Evolutionary conservation across 2,329 filamentous ascomycete species (phyloP).

Genomic region (Xylariales sp.): DNA sequence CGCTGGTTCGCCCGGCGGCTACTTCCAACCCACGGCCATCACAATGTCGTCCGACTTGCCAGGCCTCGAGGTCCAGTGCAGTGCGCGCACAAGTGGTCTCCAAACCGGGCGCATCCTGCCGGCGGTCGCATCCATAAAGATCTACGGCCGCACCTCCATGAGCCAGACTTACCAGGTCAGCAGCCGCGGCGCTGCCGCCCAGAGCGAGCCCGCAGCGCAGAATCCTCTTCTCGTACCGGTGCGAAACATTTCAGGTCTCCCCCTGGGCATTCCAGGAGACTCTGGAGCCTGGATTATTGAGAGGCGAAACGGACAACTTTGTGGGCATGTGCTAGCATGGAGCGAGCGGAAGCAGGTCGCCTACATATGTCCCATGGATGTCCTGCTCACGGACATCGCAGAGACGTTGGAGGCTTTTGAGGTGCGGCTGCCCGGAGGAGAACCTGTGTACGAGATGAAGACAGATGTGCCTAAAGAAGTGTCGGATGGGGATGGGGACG

Average conservation of each 20-base stretch:
- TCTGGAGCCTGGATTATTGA: constrained; percentile 92
- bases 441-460: constrained; percentile 29
- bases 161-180: constrained; percentile 65
- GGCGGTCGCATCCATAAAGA: constrained; percentile 78
- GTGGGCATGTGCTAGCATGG: constrained; percentile 88
- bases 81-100: constrained; percentile 80
- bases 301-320: constrained; percentile 71
- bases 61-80: constrained; percentile 77
- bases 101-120: constrained; percentile 74
- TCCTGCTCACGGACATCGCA: constrained; percentile 80
- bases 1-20: constrained; percentile 22
- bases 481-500: too few species aligned
- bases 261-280: constrained; percentile 74
- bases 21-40: constrained; percentile 51
- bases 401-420: constrained; percentile 67
- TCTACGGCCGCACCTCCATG: constrained; percentile 78
- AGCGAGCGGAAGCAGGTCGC: constrained; percentile 75
- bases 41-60: constrained; percentile 60
- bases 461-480: constrained; percentile 9
- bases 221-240: constrained; percentile 10
- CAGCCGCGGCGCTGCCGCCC: constrained; percentile 25
- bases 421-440: constrained; percentile 66
- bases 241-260: constrained; percentile 18
- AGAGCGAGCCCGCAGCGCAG: constrained; percentile 8
- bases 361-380: constrained; percentile 94